Evolutionary conservation across 768 basidiomycete species (phyloP), one percentile per base, ranked within the genome.

Genomic region (Psilocybe tampanensis): DNA sequence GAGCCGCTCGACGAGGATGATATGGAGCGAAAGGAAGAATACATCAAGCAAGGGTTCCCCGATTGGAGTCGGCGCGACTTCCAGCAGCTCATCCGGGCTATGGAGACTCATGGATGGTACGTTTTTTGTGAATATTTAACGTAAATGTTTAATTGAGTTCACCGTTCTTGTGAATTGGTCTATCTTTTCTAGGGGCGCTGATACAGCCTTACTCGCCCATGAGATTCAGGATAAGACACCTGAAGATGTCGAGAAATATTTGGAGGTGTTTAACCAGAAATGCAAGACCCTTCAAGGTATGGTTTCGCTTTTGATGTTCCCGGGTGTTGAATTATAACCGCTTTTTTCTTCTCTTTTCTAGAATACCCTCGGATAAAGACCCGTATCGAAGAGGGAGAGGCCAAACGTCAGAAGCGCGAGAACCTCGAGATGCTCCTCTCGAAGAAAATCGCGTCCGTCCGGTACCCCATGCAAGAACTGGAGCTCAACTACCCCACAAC

Each of bases 401-500:
- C 88, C 2, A 94, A 94, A 68, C 91, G 95, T 29, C 89, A 88
- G 68, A 92, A 93, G 66, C 85, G 91, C 4, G 89, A 89, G 52
- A 90, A 91, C 64, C 82, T 91, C 15, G 88, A 92, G 62, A 80
- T 82, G 29, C 83, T 95, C 8, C 83, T 98, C 26, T 76, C 86
- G 50, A 82, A 85, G 67, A 98, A 98, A 70, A 91, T 98, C 64
- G 77, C 77, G 19, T 89, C 89, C 1, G 89, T 92, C 56, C 80
- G 83, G 36, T 94, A 89, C 71, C 97, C 97, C 1, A 94, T 98
- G 88, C 96, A 98, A 70, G 95, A 97, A 71, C 86, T 99, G 47
- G 92, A 96, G 72, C 86, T 98, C 51, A 90, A 92, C 70, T 98
- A 98, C 64, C 94, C 93, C 1, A 90, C 90, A 26, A 96, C 95